Evolutionary conservation across 805 yeast genomes (phyloP).

Genomic region (Lipomyces yamadae): DNA sequence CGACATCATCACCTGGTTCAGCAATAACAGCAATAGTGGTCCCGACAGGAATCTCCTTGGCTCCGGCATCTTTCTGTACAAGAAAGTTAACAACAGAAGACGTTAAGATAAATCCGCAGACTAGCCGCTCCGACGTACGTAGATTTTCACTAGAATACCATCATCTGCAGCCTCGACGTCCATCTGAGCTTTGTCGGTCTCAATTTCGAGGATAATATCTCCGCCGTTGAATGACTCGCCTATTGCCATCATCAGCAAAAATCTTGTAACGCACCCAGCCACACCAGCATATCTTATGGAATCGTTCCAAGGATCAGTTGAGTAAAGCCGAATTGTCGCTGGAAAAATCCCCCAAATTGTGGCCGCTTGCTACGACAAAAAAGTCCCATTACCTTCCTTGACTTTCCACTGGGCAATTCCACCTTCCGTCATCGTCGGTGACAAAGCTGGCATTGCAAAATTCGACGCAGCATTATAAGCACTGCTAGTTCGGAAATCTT

Average conservation of each 20-base stretch:
- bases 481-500: constrained; percentile 12
- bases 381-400: constrained; percentile 59
- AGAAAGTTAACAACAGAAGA: not conserved
- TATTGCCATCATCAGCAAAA: constrained; percentile 22
- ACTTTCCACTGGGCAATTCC: constrained; percentile 89
- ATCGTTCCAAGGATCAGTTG: not conserved
- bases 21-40: constrained; percentile 86
- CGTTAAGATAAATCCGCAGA: not conserved
- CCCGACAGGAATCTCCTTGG: constrained; percentile 81
- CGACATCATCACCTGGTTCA: constrained; percentile 82
- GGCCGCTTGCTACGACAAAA: not conserved
- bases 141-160: constrained; percentile 81
- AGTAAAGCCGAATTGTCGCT: not conserved
- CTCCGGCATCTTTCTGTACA: constrained; percentile 62
- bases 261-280: not conserved
- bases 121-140: constrained; percentile 43
- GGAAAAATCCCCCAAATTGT: not conserved
- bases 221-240: constrained; percentile 78
- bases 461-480: constrained; percentile 40
- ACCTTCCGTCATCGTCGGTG: constrained; percentile 98
- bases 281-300: not conserved
- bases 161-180: constrained; percentile 97
- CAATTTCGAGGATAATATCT: constrained; percentile 95
- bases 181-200: constrained; percentile 97
- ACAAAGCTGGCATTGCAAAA: constrained; percentile 97